Base-by-base conservation (phyloP, 495 filamentous ascomycete genomes). In the Trichoderma erinaceum region DNA sequence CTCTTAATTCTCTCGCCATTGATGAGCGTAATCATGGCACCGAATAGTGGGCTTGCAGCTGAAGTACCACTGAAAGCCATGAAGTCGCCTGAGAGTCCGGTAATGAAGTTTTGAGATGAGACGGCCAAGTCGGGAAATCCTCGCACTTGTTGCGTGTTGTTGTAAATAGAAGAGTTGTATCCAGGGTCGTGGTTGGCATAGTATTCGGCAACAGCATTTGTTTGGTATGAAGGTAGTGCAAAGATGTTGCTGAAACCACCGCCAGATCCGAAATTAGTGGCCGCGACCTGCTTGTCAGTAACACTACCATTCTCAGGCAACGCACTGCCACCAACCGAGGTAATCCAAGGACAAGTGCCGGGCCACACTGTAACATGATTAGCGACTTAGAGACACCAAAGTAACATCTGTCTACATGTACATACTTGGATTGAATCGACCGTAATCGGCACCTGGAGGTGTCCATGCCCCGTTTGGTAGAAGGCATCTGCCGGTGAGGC, bases 161-260 rank as follows among this genome's bases (percentile, higher is more conserved):
- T 71, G 67, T 69, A 71, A 27, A 52, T 27, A 11, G 66, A 66
- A 0, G 68, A 15, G 52, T 70, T 69, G 68, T 71, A 71, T 4
- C 65, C 63, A 10, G 72, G 69, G 32, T 71, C 69, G 68, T 77
- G 65, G 44, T 69, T 18, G 41, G 64, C 44, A 56, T 71, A 72
- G 66, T 76, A 78, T 6, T 48, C 15, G 3, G 67, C 21, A 3
- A 79, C 52, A 0, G 72, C 73, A 11, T 23, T 52, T 0, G 21
- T 15, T 65, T 84, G 81, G 68, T 82, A 82, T 18, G 65, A 61
- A 0, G 82, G 79, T 0, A 75, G 66, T 0, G 67, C 11, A 65
- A 81, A 85, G 65, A 79, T 61, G 72, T 84, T 80, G 70, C 71
- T 75, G 72, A 85, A 85, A 6, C 83, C 82, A 25, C 83, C 83